Evolutionary conservation across 2,329 filamentous ascomycete species (phyloP).

Genomic region (Dryadomyces quercus-mongolicae): DNA sequence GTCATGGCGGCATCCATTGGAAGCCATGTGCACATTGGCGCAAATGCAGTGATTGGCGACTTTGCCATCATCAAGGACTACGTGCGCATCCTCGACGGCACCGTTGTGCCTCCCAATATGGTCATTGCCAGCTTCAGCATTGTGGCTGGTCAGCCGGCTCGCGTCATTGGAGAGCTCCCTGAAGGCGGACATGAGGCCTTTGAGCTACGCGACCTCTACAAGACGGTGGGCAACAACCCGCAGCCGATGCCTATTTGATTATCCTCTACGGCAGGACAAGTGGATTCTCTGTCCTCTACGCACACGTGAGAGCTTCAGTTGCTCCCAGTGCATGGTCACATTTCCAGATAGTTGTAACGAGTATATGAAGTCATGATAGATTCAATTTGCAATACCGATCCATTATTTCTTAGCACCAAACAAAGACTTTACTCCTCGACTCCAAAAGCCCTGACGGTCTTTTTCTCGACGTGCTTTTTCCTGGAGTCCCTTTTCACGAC

Average conservation of each 20-base stretch:
- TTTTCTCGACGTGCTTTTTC: too few species aligned
- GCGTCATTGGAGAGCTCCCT: constrained; percentile 69
- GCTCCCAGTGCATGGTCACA: not conserved
- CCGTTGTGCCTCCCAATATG: constrained; percentile 76
- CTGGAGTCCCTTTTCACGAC: too few species aligned
- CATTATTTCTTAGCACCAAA: too few species aligned
- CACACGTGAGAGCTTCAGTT: too few species aligned
- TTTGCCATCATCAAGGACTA: constrained; percentile 92
- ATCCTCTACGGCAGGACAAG: too few species aligned
- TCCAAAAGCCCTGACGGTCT: too few species aligned
- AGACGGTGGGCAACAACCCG: constrained; percentile 48
- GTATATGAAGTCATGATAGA: too few species aligned
- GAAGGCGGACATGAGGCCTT: constrained; percentile 57
- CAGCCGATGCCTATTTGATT: constrained; percentile 24
- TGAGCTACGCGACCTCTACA: constrained; percentile 52
- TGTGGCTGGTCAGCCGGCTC: constrained; percentile 71
- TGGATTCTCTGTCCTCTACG: too few species aligned
- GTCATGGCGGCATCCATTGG: constrained; percentile 77
- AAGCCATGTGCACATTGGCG: constrained; percentile 76
- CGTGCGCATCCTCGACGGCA: constrained; percentile 73
- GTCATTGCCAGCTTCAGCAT: constrained; percentile 87
- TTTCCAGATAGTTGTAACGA: not conserved
- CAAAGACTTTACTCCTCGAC: too few species aligned
- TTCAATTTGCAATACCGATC: too few species aligned
- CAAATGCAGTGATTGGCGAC: constrained; percentile 64